These are phyloP conservation scores for Mimosa bimucronata DNA, from an alignment of 306 rosid genomes.

Conservation along the genomic window DNA sequence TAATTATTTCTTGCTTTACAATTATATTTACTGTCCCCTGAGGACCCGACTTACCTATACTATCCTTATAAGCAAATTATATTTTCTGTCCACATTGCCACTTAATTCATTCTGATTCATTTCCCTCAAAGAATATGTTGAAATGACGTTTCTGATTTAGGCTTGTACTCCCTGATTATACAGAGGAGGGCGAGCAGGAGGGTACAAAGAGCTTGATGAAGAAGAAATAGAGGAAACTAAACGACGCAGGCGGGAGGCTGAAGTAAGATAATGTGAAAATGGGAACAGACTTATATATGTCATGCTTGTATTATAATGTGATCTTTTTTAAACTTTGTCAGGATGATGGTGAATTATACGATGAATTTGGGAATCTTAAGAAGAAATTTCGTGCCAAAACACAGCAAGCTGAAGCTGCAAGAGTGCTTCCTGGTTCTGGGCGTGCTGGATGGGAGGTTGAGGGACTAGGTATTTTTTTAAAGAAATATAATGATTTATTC, in stretches of 20 bases:
- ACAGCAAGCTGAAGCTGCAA: slow-evolving; percentile 81
- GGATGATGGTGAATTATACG: slow-evolving; percentile 99
- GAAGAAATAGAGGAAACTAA: slow-evolving; percentile 93
- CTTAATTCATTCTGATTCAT: slow-evolving; percentile 11
- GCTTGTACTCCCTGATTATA: slow-evolving; percentile 32
- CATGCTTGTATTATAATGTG: slow-evolving; percentile 28
- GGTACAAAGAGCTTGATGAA: slow-evolving; percentile 99
- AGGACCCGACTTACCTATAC: no score
- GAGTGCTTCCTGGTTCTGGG: slow-evolving; percentile 87
- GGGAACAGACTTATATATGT: slow-evolving; percentile 15
- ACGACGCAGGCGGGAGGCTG: slow-evolving; percentile 96
- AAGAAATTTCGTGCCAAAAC: slow-evolving; percentile 94
- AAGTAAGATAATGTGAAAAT: slow-evolving; percentile 62
- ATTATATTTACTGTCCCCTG: background rate
- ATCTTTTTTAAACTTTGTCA: slow-evolving; percentile 38
- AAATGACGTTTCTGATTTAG: slow-evolving; percentile 27
- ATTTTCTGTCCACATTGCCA: background rate
- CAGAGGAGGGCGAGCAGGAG: slow-evolving; percentile 99
- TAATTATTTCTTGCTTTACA: background rate
- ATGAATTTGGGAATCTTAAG: slow-evolving; percentile 98
- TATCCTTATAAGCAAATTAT: background rate
- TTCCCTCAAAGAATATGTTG: slow-evolving; percentile 18
- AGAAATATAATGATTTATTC: slow-evolving; percentile 9
- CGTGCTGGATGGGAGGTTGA: slow-evolving; percentile 99
- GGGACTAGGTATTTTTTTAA: slow-evolving; percentile 69